Evolutionary conservation across 306 rosid species (phyloP), one percentile per base, ranked within the genome.

Genomic region (Medicago lupulina): DNA sequence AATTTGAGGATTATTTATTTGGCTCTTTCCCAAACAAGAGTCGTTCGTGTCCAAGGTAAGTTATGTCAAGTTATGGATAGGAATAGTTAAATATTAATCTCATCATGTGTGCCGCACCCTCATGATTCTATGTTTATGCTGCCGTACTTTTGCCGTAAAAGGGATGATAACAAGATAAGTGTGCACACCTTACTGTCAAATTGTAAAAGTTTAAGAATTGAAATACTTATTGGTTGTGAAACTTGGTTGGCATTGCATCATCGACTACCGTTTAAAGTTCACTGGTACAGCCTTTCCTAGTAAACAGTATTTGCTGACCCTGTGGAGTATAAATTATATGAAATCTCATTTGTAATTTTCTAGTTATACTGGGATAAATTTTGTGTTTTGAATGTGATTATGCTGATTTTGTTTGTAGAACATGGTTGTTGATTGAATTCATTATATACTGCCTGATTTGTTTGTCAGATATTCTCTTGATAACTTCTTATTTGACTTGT

Each of bases 21-120:
- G 79, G 91, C 55, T 85, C 88, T 77, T 87, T 95, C 44, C 88
- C 93, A 0, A 88, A 87, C 36, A 77, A 84, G 76, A 86, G 81
- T 73, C 88, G 98, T 80, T 76, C 76, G 38, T 92, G 99, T 80
- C 99, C 99, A 49, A 92, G 97, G 99, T 92, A 83, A 67, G 81
- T 46, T 80, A 36, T 70, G 34, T 50, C 68, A 40, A 11, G 10
- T 61, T 55, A 63, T 78, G 19, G 40, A 59, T 57, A 17, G 58
- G 70, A 62, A 23, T 61, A 36, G 9, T 75, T 44, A 0, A 65
- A 70, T 44, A 43, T 34, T 2, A 31, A n/a, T 7, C 28, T 44
- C 67, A 43, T 58, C 50, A 28, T 15, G 49, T 13, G 31, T 17
- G 25, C 62, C 31, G 50, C 41, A 40, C 39, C 38, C 17, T 63